Base-by-base conservation (phyloP, 441 rosid species). In the Viola pubescens region DNA sequence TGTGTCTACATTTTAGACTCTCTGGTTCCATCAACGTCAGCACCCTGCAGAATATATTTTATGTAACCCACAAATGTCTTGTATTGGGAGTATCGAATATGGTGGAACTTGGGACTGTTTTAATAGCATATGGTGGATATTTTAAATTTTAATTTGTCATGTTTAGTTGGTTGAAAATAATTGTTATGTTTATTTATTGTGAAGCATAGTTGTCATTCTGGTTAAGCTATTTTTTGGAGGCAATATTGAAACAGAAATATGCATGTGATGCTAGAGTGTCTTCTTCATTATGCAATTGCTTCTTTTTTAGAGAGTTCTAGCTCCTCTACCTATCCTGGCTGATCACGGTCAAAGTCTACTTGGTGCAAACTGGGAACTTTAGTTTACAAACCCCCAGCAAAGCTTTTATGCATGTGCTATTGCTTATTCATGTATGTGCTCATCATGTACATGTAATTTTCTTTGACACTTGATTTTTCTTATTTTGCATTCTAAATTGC, bases 381-480 rank as follows among this genome's bases (percentile, higher is more conserved):
- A 52, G 62, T 9, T 37, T 12, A 47, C 6, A 14, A 9, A 9
- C 6, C 4, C 42, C 54, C n/a, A 9, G 14, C 13, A 39, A 49
- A 49, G 38, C 14, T 14, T 50, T 7, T 5, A 1, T 48, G 14
- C 7, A 16, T 5, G 11, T 14, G 10, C 8, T 40, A 19, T 40
- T 54, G 1, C 11, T 10, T 58, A 6, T 26, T 4, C 19, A n/a
- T 47, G 10, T 58, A n/a, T n/a, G 9, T 44, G 46, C 34, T 3
- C 5, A 37, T 26, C 34, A 26, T 26, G 4, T 34, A 54, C 45
- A 5, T 42, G 56, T 11, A 37, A 19, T 58, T 44, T 9, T 5
- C 37, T 8, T 9, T 7, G 5, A 34, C 59, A 46, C 54, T 54
- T 55, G 52, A 48, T 19, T 65, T 65, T 59, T 45, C 68, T 69